phyloP scores from a whole-genome alignment of 2,329 filamentous ascomycete species.

The Aspergillus felis region DNA sequence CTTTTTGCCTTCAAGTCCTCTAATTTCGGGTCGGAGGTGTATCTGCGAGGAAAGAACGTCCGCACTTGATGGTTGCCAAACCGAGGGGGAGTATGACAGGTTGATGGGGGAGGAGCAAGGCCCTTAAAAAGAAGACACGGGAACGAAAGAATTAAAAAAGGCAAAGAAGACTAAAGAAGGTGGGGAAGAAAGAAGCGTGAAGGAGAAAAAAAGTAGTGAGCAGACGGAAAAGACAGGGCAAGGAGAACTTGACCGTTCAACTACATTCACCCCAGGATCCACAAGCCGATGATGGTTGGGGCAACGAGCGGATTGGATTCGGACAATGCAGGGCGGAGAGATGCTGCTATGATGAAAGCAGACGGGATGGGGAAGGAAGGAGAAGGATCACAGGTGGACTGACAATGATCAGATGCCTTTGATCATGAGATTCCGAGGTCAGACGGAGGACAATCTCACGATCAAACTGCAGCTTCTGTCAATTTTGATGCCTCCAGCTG shows the following conservation, averaged over 20 bases:
- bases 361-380: slow-evolving; percentile 5
- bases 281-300: slow-evolving; percentile 20
- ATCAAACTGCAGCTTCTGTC: background rate
- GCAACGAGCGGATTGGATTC: slow-evolving; percentile 2
- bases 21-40: background rate
- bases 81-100: background rate
- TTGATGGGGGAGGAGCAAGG: slow-evolving; percentile 3
- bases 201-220: slow-evolving; percentile 6
- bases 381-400: slow-evolving; percentile 9
- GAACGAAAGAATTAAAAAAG: slow-evolving; percentile 1
- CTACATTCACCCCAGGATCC: slow-evolving; percentile 9
- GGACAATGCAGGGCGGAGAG: slow-evolving; percentile 8
- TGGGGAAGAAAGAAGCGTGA: slow-evolving; percentile 3
- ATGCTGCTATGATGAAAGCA: slow-evolving; percentile 9
- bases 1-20: background rate
- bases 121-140: background rate
- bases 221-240: background rate
- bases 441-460: background rate
- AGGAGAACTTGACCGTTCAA: slow-evolving; percentile 11
- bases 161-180: slow-evolving; percentile 1
- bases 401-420: background rate
- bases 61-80: background rate
- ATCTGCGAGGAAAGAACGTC: background rate
- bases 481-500: slow-evolving; percentile 1
- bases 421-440: slow-evolving; percentile 31